These are phyloP conservation scores for Jacaranda mimosifolia DNA, from an alignment of 257 asterid genomes.

Conservation along the genomic window DNA sequence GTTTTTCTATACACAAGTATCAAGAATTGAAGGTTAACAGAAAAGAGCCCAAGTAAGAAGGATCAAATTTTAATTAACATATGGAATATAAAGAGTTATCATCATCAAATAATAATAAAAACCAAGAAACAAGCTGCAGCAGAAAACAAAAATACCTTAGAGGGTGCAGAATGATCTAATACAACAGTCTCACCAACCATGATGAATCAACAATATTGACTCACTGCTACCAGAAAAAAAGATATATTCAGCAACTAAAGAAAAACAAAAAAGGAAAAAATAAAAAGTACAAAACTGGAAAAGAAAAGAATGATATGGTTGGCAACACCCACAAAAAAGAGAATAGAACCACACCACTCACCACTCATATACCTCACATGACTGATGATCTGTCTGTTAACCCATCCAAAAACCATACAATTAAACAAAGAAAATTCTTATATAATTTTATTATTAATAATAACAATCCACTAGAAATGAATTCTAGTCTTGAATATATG, in stretches of 20 bases:
- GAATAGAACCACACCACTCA: slow-evolving; percentile 49
- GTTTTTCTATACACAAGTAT: too few relatives aligned
- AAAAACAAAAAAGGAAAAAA: slow-evolving; percentile 1
- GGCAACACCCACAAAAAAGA: slow-evolving; percentile 66
- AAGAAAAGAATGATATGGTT: slow-evolving; percentile 68
- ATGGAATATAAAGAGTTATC: neutral
- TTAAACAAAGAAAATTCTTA: too few relatives aligned
- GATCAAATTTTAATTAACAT: neutral
- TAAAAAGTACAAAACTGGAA: slow-evolving; percentile 45
- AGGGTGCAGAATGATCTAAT: slow-evolving; percentile 57
- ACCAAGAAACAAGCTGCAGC: too few relatives aligned
- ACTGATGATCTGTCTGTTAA: slow-evolving; percentile 70
- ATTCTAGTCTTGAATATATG: neutral
- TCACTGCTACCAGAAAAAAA: too few relatives aligned
- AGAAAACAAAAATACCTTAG: slow-evolving; percentile 49
- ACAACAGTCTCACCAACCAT: slow-evolving; percentile 73
- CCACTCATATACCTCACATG: slow-evolving; percentile 56
- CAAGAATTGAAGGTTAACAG: neutral
- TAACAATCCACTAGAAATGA: slow-evolving; percentile 9
- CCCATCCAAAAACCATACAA: too few relatives aligned
- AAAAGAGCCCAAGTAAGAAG: neutral
- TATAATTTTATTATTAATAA: neutral
- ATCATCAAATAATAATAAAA: neutral
- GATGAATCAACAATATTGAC: slow-evolving; percentile 46
- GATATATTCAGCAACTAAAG: neutral